These are phyloP conservation scores for Blastobotrys attinorum DNA, from an alignment of 805 yeast genomes.

Conservation along the genomic window DNA sequence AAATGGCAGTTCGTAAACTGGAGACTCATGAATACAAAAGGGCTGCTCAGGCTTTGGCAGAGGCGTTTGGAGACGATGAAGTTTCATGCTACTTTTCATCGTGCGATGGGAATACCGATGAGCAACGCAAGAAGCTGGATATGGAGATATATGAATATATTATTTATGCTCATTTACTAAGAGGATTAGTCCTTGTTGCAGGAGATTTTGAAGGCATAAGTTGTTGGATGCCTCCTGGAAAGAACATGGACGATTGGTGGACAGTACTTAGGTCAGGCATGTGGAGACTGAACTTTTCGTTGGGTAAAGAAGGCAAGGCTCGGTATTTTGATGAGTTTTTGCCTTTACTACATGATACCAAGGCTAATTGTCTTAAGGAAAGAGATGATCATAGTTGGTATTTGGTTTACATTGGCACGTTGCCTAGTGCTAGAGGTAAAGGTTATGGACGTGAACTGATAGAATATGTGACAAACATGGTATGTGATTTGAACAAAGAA, in stretches of 20 bases:
- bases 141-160: conserved; percentile 46
- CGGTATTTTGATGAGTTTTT: conserved; percentile 44
- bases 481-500: not conserved
- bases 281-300: conserved; percentile 33
- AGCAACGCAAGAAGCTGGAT: conserved; percentile 36
- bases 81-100: conserved; percentile 43
- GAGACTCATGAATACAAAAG: conserved; percentile 38
- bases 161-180: conserved; percentile 42
- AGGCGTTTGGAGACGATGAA: conserved; percentile 49
- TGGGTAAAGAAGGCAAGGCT: conserved; percentile 37
- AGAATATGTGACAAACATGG: conserved; percentile 42
- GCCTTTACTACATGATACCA: conserved; percentile 38
- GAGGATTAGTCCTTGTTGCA: conserved; percentile 44
- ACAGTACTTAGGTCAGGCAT: conserved; percentile 19
- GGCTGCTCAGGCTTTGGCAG: conserved; percentile 46
- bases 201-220: conserved; percentile 42
- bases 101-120: conserved; percentile 31
- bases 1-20: conserved; percentile 10
- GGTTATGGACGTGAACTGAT: conserved; percentile 48
- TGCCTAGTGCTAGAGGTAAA: conserved; percentile 51
- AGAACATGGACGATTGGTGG: conserved; percentile 20
- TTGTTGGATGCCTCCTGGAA: conserved; percentile 28
- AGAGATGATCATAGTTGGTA: conserved; percentile 43
- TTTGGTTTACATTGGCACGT: conserved; percentile 49
- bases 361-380: conserved; percentile 36